Base-by-base conservation (phyloP, 441 rosid species). In the Eutrema salsugineum region DNA sequence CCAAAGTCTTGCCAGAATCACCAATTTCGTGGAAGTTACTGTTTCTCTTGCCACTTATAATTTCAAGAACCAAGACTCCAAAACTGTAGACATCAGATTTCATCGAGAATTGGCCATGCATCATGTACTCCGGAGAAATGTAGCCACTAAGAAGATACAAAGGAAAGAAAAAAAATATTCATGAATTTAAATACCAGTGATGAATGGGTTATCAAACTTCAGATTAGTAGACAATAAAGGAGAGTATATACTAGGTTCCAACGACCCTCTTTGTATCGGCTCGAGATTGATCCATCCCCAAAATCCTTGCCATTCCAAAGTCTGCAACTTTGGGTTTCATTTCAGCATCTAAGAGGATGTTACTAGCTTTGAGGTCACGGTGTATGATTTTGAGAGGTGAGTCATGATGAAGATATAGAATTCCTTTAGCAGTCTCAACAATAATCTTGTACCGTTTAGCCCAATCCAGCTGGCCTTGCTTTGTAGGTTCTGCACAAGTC, bases 371-470 rank as follows among this genome's bases (percentile, higher is more conserved):
- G 4, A 63, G 54, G 11, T 63, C 67, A 24, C 67, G 51, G 7
- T 63, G 67, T 28, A 63, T 63, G 55, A 83, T 73, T 33, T 36
- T 69, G 4, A 81, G 76, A 3, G 76, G 78, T 0, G 88, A 80
- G 16, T 87, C 86, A 11, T 67, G 75, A 30, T 87, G 92, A 66
- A 87, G 84, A 63, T 87, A 87, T 0, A 81, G 44, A 16, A 85
- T 64, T 15, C 90, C 90, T 73, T 47, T 69, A 8, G 90, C 87
- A 24, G 78, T 80, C 48, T 88, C 86, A 3, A 12, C 51, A 12
- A 86, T 77, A 44, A 83, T 79, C 3, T 60, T n/a, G 77, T 72
- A 77, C 11, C 87, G 74, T 12, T 11, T 69, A 0, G 70, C 0
- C 88, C 88, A 86, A 44, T 84, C 75, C 9, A 84, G 43, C 3